Evolutionary conservation across 1,284 basidiomycete genomes (phyloP).

Genomic region (Irpex sp.): DNA sequence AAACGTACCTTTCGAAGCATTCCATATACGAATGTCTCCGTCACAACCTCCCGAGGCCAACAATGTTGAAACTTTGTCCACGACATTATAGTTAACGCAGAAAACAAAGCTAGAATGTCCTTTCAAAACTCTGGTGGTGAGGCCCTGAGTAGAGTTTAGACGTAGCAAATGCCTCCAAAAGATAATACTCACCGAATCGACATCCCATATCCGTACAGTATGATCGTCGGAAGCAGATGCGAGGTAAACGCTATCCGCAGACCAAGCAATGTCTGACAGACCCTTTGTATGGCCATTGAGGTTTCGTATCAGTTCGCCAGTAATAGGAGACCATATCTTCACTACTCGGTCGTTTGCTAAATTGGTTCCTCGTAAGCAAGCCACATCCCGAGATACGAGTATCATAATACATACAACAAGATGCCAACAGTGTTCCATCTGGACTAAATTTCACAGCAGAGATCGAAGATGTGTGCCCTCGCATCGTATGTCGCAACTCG

Average conservation of each 20-base stretch:
- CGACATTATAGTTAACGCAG: constrained; percentile 86
- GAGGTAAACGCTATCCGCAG: constrained; percentile 75
- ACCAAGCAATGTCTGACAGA: constrained; percentile 87
- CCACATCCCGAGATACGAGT: not conserved
- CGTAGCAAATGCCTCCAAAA: not conserved
- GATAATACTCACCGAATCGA: constrained; percentile 59
- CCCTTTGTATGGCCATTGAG: constrained; percentile 76
- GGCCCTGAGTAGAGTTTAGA: constrained; percentile 43
- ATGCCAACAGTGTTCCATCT: constrained; percentile 76
- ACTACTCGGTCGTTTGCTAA: constrained; percentile 72
- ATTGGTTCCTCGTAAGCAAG: not conserved
- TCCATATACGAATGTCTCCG: constrained; percentile 92
- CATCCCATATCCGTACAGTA: constrained; percentile 82
- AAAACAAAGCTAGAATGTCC: constrained; percentile 91
- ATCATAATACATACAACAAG: constrained; percentile 55
- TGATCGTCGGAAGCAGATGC: constrained; percentile 91
- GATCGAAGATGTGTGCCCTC: constrained; percentile 73
- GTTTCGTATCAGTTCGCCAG: constrained; percentile 73
- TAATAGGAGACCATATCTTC: constrained; percentile 79
- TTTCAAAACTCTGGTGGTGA: constrained; percentile 62
- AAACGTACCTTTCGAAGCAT: constrained; percentile 66
- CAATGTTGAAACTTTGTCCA: constrained; percentile 59
- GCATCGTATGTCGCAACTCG: constrained; percentile 58
- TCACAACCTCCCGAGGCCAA: constrained; percentile 92
- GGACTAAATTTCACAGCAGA: constrained; percentile 85